Conservation (phyloP, 495 filamentous ascomycete species). For the Aspergillus campestris region DNA sequence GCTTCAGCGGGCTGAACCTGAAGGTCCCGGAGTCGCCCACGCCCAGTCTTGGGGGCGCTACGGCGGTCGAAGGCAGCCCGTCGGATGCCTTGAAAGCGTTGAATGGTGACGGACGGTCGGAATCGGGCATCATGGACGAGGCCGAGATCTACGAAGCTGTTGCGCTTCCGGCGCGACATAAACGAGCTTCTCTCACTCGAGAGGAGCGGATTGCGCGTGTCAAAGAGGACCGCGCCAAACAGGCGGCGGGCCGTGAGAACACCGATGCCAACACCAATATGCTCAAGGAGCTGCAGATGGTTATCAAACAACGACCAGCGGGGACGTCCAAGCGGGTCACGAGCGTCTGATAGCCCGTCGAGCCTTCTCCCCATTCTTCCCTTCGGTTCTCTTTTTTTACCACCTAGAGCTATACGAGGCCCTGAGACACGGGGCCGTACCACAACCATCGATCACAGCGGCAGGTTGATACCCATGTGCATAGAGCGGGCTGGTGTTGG, state of each 20-base stretch:
- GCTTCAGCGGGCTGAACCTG: conserved; percentile 20
- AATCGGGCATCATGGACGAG: conserved; percentile 37
- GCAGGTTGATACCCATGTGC: conserved; percentile 35
- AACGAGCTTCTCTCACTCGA: conserved; percentile 64
- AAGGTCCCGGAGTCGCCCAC: conserved; percentile 71
- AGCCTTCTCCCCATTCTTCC: background rate
- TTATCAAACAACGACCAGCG: conserved; percentile 65
- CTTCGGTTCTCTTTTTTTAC: conserved; percentile 3
- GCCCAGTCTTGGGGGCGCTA: conserved; percentile 72
- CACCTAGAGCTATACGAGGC: conserved; percentile 5
- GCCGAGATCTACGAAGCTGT: conserved; percentile 91
- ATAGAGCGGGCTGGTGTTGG: conserved; percentile 31
- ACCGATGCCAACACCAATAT: conserved; percentile 74
- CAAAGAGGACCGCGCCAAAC: conserved; percentile 71
- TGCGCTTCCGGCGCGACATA: conserved; percentile 55
- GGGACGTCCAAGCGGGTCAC: conserved; percentile 38
- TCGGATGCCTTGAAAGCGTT: conserved; percentile 67
- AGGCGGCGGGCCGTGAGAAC: conserved; percentile 59
- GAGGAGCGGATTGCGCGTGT: conserved; percentile 86
- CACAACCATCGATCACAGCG: conserved; percentile 8
- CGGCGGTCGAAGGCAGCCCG: conserved; percentile 75
- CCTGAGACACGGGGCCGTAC: conserved; percentile 1
- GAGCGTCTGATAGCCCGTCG: conserved; percentile 27
- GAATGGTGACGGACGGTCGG: conserved; percentile 50
- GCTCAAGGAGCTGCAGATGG: conserved; percentile 84